Base-by-base conservation (phyloP, 495 filamentous ascomycete species). In the Viridothelium virens region DNA sequence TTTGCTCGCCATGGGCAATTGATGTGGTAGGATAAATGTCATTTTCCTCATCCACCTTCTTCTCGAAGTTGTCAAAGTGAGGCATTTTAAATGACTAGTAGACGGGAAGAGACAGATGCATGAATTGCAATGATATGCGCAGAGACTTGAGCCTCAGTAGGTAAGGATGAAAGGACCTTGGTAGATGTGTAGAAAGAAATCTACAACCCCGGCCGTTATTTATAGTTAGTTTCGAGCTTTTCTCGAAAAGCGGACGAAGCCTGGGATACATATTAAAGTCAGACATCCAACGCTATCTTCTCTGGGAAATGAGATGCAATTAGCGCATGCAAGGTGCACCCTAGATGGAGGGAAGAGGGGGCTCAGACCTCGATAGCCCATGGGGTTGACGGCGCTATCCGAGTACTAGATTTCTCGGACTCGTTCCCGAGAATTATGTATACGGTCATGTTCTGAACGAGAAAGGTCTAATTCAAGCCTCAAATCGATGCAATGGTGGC, bases 21-120 rank as follows among this genome's bases (percentile, higher is more conserved):
- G 53, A 59, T 14, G 31, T 36, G 53, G 53, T 59, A 59, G 53
- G 53, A 36, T 59, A 31, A 59, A 59, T 33, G 53, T 59, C 53
- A 14, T 18, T 36, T 31, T 59, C 53, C 31, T 33, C 53, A 36
- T 59, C 53, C 25, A 59, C 31, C 53, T 59, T 59, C 53, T 59
- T 59, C 53, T 59, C 53, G 53, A 6, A 36, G 3, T 36, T 33
- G 31, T 36, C 53, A 59, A 34, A 33, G 53, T 59, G 6, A 36
- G 31, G 36, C 53, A 59, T 59, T 59, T 59, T 33, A 59, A 36
- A 59, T 59, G 31, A 59, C 31, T 10, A 36, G 53, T 36, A 36
- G 14, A 36, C 31, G 31, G 9, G 6, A 31, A 59, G 53, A 36
- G 14, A 59, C 53, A 34, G 53, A 59, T 59, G 53, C 3, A 36